Conservation (phyloP, 2,329 filamentous ascomycete genomes). For the Fusarium neocosmosporiellum region DNA sequence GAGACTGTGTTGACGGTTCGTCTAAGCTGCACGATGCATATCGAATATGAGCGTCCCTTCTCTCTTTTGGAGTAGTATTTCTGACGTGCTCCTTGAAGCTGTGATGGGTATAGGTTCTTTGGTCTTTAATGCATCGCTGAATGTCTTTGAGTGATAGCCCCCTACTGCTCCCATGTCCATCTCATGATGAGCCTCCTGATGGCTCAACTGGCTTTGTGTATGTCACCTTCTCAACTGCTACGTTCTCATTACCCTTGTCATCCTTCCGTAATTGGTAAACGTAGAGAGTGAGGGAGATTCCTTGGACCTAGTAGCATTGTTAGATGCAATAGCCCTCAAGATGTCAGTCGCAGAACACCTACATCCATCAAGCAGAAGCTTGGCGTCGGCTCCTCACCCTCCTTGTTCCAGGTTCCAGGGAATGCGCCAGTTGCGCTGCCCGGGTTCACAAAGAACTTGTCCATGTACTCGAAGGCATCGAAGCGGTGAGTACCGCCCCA, state of each 20-base stretch:
- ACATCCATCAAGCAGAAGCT: slow-evolving; percentile 99
- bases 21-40: slow-evolving; percentile 30
- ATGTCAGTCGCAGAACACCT: slow-evolving; percentile 55
- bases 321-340: slow-evolving; percentile 21
- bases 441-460: slow-evolving; percentile 79
- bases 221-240: slow-evolving; percentile 87
- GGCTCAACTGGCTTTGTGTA: slow-evolving; percentile 81
- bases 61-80: slow-evolving; percentile 17
- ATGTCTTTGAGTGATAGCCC: slow-evolving; percentile 21
- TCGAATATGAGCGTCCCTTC: slow-evolving; percentile 32
- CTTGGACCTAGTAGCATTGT: slow-evolving; percentile 77
- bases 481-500: slow-evolving; percentile 76
- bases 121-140: slow-evolving; percentile 36
- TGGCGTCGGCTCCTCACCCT: slow-evolving; percentile 80
- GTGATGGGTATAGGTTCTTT: slow-evolving; percentile 43
- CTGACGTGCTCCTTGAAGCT: slow-evolving; percentile 20
- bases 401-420: slow-evolving; percentile 66
- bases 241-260: slow-evolving; percentile 79
- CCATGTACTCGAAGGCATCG: slow-evolving; percentile 79
- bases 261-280: slow-evolving; percentile 89
- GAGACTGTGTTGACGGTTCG: slow-evolving; percentile 25
- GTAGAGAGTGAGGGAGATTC: slow-evolving; percentile 94
- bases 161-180: slow-evolving; percentile 6
- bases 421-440: slow-evolving; percentile 75
- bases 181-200: slow-evolving; percentile 59